These are phyloP conservation scores for Penicillium psychrosexuale DNA, from an alignment of 2,329 filamentous ascomycete genomes.

Conservation along the genomic window DNA sequence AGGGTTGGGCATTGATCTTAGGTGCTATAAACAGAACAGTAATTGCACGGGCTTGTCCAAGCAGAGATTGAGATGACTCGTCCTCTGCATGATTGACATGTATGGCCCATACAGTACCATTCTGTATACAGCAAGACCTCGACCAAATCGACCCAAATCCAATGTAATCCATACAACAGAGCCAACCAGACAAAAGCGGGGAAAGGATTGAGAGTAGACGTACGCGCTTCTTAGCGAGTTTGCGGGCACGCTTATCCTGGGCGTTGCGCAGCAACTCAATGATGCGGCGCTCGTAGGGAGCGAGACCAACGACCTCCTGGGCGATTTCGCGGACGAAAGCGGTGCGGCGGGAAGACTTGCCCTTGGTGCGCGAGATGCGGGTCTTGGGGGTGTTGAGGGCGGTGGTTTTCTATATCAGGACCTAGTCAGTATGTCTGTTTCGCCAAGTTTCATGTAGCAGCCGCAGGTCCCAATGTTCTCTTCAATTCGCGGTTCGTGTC, in stretches of 20 bases:
- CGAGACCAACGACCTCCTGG: constrained; percentile 95
- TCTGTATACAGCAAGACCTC: neutral
- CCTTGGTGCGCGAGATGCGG: constrained; percentile 83
- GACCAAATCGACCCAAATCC: neutral
- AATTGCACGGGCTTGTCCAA: neutral
- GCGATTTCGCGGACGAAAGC: constrained; percentile 95
- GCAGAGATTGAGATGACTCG: neutral
- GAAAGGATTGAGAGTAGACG: constrained; percentile 38
- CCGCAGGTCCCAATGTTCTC: constrained; percentile 7
- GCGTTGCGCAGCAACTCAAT: constrained; percentile 98
- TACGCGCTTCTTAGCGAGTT: constrained; percentile 99
- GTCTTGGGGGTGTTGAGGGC: constrained; percentile 69
- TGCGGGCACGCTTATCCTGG: constrained; percentile 98
- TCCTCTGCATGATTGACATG: neutral
- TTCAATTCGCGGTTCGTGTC: neutral
- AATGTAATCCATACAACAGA: neutral
- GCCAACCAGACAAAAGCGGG: neutral
- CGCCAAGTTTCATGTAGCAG: neutral
- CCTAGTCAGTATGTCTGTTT: constrained; percentile 41
- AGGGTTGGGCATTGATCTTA: neutral
- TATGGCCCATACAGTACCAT: constrained; percentile 1
- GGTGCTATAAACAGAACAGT: neutral
- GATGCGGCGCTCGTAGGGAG: constrained; percentile 95
- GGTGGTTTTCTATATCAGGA: constrained; percentile 71
- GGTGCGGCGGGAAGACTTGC: constrained; percentile 93